Percentiles rank a stretch among this genome's conserved stretches.
Evolutionary conservation across 306 rosid genomes (phyloP).

Genomic region (Ormosia emarginata): DNA sequence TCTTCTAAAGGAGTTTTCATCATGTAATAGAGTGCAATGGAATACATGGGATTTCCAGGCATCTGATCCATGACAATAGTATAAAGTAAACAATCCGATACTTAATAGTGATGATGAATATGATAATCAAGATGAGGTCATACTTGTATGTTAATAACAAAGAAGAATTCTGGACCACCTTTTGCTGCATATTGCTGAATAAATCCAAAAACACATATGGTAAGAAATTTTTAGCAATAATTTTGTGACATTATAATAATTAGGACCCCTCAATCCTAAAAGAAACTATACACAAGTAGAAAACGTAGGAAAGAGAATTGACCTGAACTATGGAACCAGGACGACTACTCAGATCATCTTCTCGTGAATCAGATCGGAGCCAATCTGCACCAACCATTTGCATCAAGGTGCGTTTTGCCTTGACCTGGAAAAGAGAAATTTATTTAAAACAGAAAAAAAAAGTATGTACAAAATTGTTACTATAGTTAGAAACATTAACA

Average conservation of each 20-base stretch:
- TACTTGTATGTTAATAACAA: conserved; percentile 68
- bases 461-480: background rate
- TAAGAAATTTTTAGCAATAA: background rate
- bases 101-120: background rate
- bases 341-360: conserved; percentile 72
- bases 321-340: conserved; percentile 74
- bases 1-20: conserved; percentile 69
- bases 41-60: conserved; percentile 63
- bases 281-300: background rate
- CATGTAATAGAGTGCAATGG: conserved; percentile 76
- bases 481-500: background rate
- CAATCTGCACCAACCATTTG: conserved; percentile 86
- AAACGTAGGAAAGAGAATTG: background rate
- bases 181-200: conserved; percentile 61
- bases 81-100: background rate
- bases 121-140: background rate
- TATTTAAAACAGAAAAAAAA: background rate
- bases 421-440: conserved; percentile 44
- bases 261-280: background rate
- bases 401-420: conserved; percentile 66
- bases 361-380: conserved; percentile 60
- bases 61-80: conserved; percentile 38
- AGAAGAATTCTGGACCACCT: conserved; percentile 83
- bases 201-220: background rate
- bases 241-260: background rate